These are phyloP conservation scores for Exophiala oligosperma DNA, from an alignment of 2,329 filamentous ascomycete genomes.

Conservation along the genomic window DNA sequence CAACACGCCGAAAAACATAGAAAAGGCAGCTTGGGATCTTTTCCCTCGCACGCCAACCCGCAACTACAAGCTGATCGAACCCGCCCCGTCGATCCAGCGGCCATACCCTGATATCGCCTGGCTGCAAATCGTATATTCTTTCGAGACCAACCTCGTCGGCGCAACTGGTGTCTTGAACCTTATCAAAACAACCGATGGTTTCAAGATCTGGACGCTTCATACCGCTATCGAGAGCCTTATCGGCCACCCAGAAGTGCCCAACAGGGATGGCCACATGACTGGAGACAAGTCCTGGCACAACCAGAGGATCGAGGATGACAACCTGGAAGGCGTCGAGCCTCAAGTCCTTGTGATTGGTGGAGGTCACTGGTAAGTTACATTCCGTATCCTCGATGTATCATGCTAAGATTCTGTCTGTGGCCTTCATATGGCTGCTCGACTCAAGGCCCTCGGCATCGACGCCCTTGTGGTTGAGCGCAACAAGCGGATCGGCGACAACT, in stretches of 20 bases:
- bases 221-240: slow-evolving; percentile 7
- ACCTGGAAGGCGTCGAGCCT: slow-evolving; percentile 56
- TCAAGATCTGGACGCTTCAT: slow-evolving; percentile 11
- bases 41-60: slow-evolving; percentile 9
- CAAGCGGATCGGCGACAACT: slow-evolving; percentile 61
- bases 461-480: slow-evolving; percentile 60
- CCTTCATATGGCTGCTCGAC: slow-evolving; percentile 56
- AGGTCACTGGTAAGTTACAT: slow-evolving; percentile 27
- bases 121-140: slow-evolving; percentile 25
- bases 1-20: slow-evolving; percentile 9
- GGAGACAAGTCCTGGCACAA: slow-evolving; percentile 10
- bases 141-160: slow-evolving; percentile 6
- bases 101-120: slow-evolving; percentile 32
- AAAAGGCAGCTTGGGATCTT: slow-evolving; percentile 5
- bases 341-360: slow-evolving; percentile 61
- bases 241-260: slow-evolving; percentile 5
- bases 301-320: slow-evolving; percentile 23
- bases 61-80: slow-evolving; percentile 12
- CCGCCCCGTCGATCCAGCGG: slow-evolving; percentile 10
- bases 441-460: slow-evolving; percentile 58
- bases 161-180: slow-evolving; percentile 11
- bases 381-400: neutral
- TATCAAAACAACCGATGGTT: slow-evolving; percentile 5
- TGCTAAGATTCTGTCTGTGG: slow-evolving; percentile 38
- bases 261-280: slow-evolving; percentile 8